Percentiles rank a stretch among this genome's conserved stretches.
phyloP scores from a whole-genome alignment of 768 basidiomycete species.

The Rhodotorula kratochvilovae region DNA sequence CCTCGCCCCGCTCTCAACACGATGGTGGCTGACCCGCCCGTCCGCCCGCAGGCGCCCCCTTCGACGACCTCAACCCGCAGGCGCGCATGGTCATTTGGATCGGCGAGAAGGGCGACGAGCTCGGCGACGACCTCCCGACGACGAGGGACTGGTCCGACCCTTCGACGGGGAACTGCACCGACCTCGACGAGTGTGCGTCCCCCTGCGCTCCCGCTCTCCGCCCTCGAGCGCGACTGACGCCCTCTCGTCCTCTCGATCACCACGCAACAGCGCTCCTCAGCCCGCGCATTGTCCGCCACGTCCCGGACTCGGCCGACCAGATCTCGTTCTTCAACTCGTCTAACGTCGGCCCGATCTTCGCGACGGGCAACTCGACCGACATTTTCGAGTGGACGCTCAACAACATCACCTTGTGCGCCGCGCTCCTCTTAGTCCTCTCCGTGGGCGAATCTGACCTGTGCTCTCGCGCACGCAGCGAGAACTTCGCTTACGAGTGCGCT shows the following conservation, averaged over 20 bases:
- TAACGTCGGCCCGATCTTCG: too few relatives aligned
- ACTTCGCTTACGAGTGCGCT: conserved; percentile 9
- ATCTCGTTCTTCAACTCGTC: conserved; percentile 5
- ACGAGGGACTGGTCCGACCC: conserved; percentile 11
- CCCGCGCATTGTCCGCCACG: conserved; percentile 3
- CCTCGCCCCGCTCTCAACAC: too few relatives aligned
- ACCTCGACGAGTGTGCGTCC: conserved; percentile 11
- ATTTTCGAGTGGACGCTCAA: conserved; percentile 17
- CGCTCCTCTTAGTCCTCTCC: too few relatives aligned
- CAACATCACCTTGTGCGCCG: not conserved
- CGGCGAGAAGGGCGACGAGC: not conserved
- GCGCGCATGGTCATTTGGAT: conserved; percentile 12
- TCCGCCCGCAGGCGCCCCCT: not conserved
- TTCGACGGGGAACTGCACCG: not conserved
- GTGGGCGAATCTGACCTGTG: not conserved
- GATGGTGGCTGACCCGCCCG: not conserved
- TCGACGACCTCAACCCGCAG: conserved; percentile 13
- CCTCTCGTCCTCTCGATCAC: not conserved
- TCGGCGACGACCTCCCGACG: not conserved
- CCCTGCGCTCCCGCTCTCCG: not conserved
- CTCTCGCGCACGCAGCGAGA: not conserved
- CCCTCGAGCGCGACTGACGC: too few relatives aligned
- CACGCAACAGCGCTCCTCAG: not conserved
- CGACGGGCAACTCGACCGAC: not conserved
- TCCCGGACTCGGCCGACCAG: not conserved